phyloP scores from a whole-genome alignment of 805 yeast species.

The Sugiyamaella smithiae region DNA sequence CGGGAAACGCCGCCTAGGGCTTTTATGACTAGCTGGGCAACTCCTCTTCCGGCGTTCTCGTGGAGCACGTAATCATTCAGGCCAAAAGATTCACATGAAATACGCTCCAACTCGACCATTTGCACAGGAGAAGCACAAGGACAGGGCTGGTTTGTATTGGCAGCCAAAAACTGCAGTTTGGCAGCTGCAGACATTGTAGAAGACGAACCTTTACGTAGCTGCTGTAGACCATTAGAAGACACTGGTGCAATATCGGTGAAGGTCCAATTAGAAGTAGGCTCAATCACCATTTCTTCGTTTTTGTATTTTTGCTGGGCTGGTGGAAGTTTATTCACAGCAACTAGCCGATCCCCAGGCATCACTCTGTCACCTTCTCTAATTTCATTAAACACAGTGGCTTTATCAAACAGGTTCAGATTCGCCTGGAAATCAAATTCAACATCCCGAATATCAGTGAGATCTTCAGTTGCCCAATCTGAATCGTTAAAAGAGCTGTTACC shows the following conservation, averaged over 20 bases:
- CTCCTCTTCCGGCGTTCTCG: conserved; percentile 69
- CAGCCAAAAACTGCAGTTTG: conserved; percentile 31
- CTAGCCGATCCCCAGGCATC: conserved; percentile 61
- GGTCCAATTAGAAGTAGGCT: conserved; percentile 34
- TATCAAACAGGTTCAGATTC: conserved; percentile 78
- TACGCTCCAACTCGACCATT: conserved; percentile 67
- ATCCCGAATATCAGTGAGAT: conserved; percentile 43
- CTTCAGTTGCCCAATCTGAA: conserved; percentile 27
- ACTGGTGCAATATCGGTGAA: not conserved
- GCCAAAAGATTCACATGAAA: conserved; percentile 53
- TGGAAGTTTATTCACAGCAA: conserved; percentile 59
- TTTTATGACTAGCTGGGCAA: conserved; percentile 56
- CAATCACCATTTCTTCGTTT: conserved; percentile 71
- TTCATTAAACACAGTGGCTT: conserved; percentile 73
- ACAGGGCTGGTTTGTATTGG: conserved; percentile 23
- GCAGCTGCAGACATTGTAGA: not conserved
- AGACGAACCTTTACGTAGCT: conserved; percentile 10
- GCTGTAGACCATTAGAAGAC: conserved; percentile 7
- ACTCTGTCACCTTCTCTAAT: conserved; percentile 62
- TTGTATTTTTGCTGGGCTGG: conserved; percentile 47
- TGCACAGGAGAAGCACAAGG: conserved; percentile 69
- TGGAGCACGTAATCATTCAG: conserved; percentile 44
- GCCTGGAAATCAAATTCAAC: conserved; percentile 85
- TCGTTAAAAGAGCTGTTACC: not conserved
- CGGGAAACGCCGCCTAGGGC: conserved; percentile 70